A percentile compares a stretch with the other conserved stretches of the same genome.
These are phyloP conservation scores for Colletotrichum eremochloae DNA, from an alignment of 2,329 filamentous ascomycete species.

Conservation along the genomic window DNA sequence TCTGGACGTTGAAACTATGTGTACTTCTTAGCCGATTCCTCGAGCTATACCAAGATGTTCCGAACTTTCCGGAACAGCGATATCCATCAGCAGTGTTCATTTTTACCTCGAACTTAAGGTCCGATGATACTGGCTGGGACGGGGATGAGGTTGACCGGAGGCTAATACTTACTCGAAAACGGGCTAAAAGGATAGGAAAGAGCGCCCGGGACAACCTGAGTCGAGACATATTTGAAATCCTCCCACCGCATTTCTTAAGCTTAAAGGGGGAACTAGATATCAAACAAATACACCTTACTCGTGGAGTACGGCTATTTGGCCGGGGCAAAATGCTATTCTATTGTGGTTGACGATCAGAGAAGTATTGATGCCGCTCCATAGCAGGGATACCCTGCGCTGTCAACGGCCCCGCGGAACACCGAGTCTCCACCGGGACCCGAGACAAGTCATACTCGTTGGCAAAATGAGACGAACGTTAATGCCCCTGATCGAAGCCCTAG, in stretches of 20 bases:
- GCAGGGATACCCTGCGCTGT: background rate
- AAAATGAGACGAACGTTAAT: slow-evolving; percentile 32
- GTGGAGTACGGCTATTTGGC: too few relatives aligned
- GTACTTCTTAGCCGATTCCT: slow-evolving; percentile 47
- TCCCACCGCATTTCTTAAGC: too few relatives aligned
- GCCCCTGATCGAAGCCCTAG: background rate
- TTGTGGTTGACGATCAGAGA: background rate
- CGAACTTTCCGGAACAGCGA: slow-evolving; percentile 24
- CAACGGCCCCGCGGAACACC: slow-evolving; percentile 31
- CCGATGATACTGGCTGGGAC: background rate
- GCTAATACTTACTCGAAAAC: too few relatives aligned
- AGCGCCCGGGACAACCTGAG: background rate
- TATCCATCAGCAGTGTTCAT: background rate
- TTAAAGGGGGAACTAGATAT: background rate
- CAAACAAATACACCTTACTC: background rate
- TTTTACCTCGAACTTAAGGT: background rate
- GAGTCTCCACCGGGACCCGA: slow-evolving; percentile 25
- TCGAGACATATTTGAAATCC: background rate
- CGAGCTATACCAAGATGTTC: slow-evolving; percentile 50
- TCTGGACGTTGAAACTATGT: slow-evolving; percentile 47
- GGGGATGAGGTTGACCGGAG: background rate
- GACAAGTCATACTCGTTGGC: background rate
- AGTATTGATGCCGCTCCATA: background rate
- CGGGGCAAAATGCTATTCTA: too few relatives aligned
- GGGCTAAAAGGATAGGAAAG: background rate